These are phyloP conservation scores for Fraxinus albicans DNA, from an alignment of 305 asterid species.

Conservation along the genomic window DNA sequence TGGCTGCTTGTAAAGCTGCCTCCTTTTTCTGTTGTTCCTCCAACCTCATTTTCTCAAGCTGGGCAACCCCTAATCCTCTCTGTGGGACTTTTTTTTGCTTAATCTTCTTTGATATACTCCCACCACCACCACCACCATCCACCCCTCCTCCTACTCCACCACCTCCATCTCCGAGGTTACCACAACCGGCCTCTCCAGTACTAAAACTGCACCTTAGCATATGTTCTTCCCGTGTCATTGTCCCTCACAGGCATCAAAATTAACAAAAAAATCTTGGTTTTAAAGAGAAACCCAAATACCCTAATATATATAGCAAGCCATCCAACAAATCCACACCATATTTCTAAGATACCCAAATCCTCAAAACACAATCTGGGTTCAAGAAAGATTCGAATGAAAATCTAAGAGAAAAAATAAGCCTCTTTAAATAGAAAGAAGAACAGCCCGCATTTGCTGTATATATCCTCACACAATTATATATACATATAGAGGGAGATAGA, in stretches of 20 bases:
- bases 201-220: constrained; percentile 39
- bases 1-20: constrained; percentile 35
- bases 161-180: constrained; percentile 25
- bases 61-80: constrained; percentile 96
- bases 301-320: constrained; percentile 34
- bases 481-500: constrained; percentile 6
- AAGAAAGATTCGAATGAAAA: constrained; percentile 38
- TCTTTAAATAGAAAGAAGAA: constrained; percentile 37
- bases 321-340: constrained; percentile 39
- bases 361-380: constrained; percentile 35
- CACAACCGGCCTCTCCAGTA: constrained; percentile 23
- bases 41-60: constrained; percentile 76
- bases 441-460: constrained; percentile 23
- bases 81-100: constrained; percentile 90
- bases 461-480: neutral
- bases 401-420: constrained; percentile 31
- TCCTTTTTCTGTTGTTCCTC: constrained; percentile 75
- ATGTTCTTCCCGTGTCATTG: constrained; percentile 69
- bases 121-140: constrained; percentile 13
- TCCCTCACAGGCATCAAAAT: constrained; percentile 45
- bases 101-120: constrained; percentile 49
- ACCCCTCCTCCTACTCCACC: constrained; percentile 16
- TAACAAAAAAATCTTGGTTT: constrained; percentile 31
- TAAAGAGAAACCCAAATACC: constrained; percentile 24
- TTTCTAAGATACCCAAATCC: constrained; percentile 43